A percentile compares a stretch with the other conserved stretches of the same genome.
Conservation (phyloP, 176 grass and related monocot species). For the Rhynchospora tenuis region DNA sequence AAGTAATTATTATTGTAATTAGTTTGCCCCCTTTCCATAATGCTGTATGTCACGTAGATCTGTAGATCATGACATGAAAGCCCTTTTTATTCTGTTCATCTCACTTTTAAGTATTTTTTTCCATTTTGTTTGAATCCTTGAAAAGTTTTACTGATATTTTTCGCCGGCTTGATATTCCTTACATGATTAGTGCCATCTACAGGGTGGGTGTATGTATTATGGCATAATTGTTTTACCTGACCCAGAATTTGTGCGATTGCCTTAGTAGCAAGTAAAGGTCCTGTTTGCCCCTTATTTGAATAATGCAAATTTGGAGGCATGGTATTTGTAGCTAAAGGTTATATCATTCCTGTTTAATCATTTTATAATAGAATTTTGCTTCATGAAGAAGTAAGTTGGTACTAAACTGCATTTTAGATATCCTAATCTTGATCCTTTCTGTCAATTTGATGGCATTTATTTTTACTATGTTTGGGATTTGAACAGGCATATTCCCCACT, state of each 20-base stretch:
- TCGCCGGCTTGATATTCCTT: too few relatives aligned
- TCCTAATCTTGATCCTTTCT: too few relatives aligned
- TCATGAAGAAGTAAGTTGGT: background rate
- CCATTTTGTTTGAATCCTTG: background rate
- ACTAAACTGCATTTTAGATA: background rate
- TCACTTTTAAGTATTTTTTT: background rate
- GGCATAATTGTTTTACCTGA: background rate
- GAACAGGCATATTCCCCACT: constrained; percentile 47
- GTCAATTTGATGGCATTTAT: too few relatives aligned
- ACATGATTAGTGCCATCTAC: background rate
- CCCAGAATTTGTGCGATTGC: background rate
- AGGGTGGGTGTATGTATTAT: background rate
- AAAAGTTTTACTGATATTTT: background rate
- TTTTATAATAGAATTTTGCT: background rate
- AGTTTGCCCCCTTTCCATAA: background rate
- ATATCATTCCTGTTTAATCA: background rate
- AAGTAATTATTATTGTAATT: constrained; percentile 8
- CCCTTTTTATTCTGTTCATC: background rate
- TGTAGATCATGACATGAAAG: background rate
- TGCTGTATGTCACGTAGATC: background rate
- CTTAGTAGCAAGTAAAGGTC: background rate
- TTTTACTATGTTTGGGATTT: too few relatives aligned
- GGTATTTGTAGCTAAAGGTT: background rate
- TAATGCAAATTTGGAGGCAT: background rate
- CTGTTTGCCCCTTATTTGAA: background rate